phyloP scores from a whole-genome alignment of 2,329 filamentous ascomycete species.

The Neonectria faginata region DNA sequence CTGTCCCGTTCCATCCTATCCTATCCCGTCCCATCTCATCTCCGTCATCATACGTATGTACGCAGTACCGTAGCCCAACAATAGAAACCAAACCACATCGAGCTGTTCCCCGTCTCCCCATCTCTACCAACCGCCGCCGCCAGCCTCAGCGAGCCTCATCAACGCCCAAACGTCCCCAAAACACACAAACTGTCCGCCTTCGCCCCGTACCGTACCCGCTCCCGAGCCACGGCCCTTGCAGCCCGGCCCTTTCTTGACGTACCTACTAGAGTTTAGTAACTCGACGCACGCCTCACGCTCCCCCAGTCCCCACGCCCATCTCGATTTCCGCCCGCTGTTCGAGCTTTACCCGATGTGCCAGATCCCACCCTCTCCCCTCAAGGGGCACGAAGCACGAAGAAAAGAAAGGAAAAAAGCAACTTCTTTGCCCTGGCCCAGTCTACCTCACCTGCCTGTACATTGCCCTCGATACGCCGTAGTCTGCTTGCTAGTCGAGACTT shows the following conservation, averaged over 20 bases:
- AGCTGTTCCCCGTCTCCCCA: conserved; percentile 1
- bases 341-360: conserved; percentile 43
- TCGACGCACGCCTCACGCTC: conserved; percentile 35
- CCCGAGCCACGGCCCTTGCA: conserved; percentile 42
- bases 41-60: neutral
- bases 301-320: conserved; percentile 31
- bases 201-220: conserved; percentile 39
- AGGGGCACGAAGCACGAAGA: conserved; percentile 33
- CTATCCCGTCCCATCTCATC: conserved; percentile 9
- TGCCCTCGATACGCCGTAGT: conserved; percentile 36
- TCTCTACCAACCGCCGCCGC: conserved; percentile 5
- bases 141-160: conserved; percentile 20
- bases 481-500: conserved; percentile 40
- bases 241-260: conserved; percentile 37
- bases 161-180: conserved; percentile 20
- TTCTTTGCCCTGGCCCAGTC: conserved; percentile 36
- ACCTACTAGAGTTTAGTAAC: conserved; percentile 13
- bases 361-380: conserved; percentile 42
- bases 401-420: conserved; percentile 37
- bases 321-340: conserved; percentile 29
- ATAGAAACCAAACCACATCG: conserved; percentile 8
- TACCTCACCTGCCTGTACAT: conserved; percentile 32
- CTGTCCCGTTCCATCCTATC: conserved; percentile 1
- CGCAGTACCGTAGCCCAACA: conserved; percentile 9
- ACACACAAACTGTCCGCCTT: conserved; percentile 22